phyloP scores from a whole-genome alignment of 2,329 filamentous ascomycete genomes.

The Epichloe festucae region DNA sequence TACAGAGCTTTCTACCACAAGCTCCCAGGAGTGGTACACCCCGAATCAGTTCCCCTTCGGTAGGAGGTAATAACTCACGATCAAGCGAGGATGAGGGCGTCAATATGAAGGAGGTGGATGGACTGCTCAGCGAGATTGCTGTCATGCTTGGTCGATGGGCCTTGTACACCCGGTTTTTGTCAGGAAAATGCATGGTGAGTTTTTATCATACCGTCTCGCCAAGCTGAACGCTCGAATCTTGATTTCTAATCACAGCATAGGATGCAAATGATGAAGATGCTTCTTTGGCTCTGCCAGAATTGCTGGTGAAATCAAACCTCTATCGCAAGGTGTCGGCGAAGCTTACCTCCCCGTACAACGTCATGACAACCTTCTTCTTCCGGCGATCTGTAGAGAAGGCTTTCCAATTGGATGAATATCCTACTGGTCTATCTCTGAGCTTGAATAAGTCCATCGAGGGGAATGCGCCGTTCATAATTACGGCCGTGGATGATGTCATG shows the following conservation, averaged over 20 bases:
- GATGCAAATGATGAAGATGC: slow-evolving; percentile 39
- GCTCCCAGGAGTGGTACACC: slow-evolving; percentile 53
- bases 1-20: slow-evolving; percentile 77
- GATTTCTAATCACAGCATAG: slow-evolving; percentile 19
- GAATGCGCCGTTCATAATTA: slow-evolving; percentile 82
- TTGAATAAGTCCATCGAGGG: slow-evolving; percentile 54
- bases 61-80: slow-evolving; percentile 41
- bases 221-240: background rate
- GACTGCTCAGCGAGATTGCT: slow-evolving; percentile 72
- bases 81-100: slow-evolving; percentile 80
- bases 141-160: slow-evolving; percentile 92
- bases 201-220: background rate
- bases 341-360: slow-evolving; percentile 70
- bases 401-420: slow-evolving; percentile 89
- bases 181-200: slow-evolving; percentile 70
- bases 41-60: slow-evolving; percentile 64
- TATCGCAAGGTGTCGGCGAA: slow-evolving; percentile 64
- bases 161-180: slow-evolving; percentile 78
- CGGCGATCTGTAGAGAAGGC: slow-evolving; percentile 92
- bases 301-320: slow-evolving; percentile 68
- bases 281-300: slow-evolving; percentile 53
- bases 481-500: slow-evolving; percentile 97
- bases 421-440: slow-evolving; percentile 65
- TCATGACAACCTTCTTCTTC: slow-evolving; percentile 94
- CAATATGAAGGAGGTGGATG: slow-evolving; percentile 93